phyloP scores from a whole-genome alignment of 768 basidiomycete genomes.

The Ramaria sp. region DNA sequence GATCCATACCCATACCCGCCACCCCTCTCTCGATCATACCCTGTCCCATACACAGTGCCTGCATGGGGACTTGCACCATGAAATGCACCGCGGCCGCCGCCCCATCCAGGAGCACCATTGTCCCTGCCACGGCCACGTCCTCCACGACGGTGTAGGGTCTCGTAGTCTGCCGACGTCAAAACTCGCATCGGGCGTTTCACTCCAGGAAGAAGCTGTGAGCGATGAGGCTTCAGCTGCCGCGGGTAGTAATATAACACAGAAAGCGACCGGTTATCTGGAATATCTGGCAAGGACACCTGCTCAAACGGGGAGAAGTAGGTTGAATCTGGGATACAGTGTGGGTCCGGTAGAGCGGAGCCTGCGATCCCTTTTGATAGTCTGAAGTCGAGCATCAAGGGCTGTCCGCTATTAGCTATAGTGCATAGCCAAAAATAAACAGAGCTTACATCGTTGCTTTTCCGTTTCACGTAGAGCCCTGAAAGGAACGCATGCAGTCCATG shows the following conservation, averaged over 20 bases:
- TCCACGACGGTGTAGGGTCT: slow-evolving; percentile 40
- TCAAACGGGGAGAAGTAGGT: slow-evolving; percentile 73
- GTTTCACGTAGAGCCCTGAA: slow-evolving; percentile 83
- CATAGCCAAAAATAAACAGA: neutral
- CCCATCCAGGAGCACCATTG: slow-evolving; percentile 14
- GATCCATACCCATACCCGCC: slow-evolving; percentile 16
- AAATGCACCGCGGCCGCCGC: slow-evolving; percentile 10
- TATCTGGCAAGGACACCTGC: slow-evolving; percentile 54
- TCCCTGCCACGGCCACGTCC: slow-evolving; percentile 17
- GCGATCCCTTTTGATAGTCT: slow-evolving; percentile 66
- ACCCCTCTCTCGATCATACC: slow-evolving; percentile 11
- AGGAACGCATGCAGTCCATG: slow-evolving; percentile 82
- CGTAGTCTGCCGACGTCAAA: slow-evolving; percentile 61
- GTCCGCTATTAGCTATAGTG: neutral
- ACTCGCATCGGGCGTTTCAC: slow-evolving; percentile 45
- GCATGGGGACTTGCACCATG: neutral
- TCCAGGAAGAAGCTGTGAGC: slow-evolving; percentile 71
- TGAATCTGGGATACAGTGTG: slow-evolving; percentile 83
- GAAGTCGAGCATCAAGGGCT: slow-evolving; percentile 70
- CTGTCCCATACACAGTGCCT: neutral
- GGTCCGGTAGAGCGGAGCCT: slow-evolving; percentile 73
- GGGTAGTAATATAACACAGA: slow-evolving; percentile 88
- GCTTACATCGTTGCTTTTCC: slow-evolving; percentile 66
- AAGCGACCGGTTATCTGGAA: slow-evolving; percentile 77
- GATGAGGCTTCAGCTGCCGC: slow-evolving; percentile 74